Evolutionary conservation across 2,329 filamentous ascomycete species (phyloP).

Genomic region (Trichoderma asperellum): DNA sequence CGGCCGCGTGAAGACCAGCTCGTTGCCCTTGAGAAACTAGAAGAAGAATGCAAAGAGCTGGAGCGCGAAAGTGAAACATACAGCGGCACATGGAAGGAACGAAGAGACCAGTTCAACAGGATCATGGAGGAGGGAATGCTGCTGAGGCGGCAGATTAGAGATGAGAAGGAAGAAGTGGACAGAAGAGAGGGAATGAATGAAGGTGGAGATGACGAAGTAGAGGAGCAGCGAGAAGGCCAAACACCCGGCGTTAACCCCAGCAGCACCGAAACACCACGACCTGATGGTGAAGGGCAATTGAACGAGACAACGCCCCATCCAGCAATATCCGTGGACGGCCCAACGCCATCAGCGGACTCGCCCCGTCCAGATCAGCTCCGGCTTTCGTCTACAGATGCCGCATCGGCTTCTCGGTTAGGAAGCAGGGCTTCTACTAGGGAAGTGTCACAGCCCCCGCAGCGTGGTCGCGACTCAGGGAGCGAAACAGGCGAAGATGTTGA

Average conservation of each 20-base stretch:
- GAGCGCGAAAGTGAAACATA: constrained; percentile 84
- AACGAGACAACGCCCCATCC: constrained; percentile 37
- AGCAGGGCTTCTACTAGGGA: constrained; percentile 40
- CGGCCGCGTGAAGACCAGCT: constrained; percentile 83
- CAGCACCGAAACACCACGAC: constrained; percentile 55
- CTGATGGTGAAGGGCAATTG: constrained; percentile 46
- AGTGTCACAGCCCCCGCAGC: constrained; percentile 36
- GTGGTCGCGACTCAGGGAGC: constrained; percentile 41
- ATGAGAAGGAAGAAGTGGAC: constrained; percentile 95
- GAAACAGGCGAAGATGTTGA: constrained; percentile 59
- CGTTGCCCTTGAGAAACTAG: constrained; percentile 75
- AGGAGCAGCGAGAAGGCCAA: constrained; percentile 50
- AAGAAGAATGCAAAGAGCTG: constrained; percentile 85
- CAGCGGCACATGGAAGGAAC: constrained; percentile 79
- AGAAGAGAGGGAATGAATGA: constrained; percentile 80
- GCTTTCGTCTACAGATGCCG: constrained; percentile 31
- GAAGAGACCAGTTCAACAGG: constrained; percentile 81
- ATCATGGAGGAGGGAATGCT: constrained; percentile 92
- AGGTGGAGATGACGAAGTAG: constrained; percentile 64
- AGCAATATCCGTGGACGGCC: constrained; percentile 37
- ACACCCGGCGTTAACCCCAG: constrained; percentile 57
- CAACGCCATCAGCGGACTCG: constrained; percentile 42
- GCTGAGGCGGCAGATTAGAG: constrained; percentile 81
- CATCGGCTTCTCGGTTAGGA: constrained; percentile 34
- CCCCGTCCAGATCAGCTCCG: constrained; percentile 38